Conservation (phyloP, 2,329 filamentous ascomycete genomes). For the Delphinella strobiligena region DNA sequence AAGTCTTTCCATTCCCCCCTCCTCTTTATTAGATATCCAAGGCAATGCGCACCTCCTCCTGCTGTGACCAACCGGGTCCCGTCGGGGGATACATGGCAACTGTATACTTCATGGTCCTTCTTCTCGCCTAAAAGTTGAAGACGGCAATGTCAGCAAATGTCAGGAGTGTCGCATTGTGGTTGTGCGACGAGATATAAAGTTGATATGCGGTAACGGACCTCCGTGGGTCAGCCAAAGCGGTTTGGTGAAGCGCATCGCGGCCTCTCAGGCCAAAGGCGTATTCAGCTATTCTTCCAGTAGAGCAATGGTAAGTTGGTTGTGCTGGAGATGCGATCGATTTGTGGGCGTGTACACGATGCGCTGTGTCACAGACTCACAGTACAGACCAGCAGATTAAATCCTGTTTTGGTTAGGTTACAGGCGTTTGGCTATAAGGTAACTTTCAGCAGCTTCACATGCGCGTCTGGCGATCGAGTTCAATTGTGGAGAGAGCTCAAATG, state of each 20-base stretch:
- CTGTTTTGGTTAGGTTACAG: no score
- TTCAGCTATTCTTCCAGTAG: no score
- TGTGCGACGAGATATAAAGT: neutral
- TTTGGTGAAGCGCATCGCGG: conserved; percentile 58
- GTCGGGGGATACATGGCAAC: conserved; percentile 92
- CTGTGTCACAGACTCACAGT: no score
- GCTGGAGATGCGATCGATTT: neutral
- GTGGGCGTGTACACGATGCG: no score
- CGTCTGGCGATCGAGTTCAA: no score
- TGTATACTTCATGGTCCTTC: conserved; percentile 97
- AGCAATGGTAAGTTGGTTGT: no score
- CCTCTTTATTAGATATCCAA: neutral
- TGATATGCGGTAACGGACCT: conserved; percentile 39
- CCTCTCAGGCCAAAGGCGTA: neutral
- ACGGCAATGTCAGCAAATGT: neutral
- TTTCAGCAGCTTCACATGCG: no score
- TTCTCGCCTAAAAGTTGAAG: conserved; percentile 60
- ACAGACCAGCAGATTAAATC: no score
- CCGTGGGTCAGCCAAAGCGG: conserved; percentile 92
- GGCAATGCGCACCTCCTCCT: conserved; percentile 58
- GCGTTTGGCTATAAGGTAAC: no score
- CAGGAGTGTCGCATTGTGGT: neutral
- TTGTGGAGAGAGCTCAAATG: no score
- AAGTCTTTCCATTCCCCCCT: conserved; percentile 4
- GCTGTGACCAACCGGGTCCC: conserved; percentile 85